These are phyloP conservation scores for Ensete ventricosum DNA, from an alignment of 176 grass and related monocot species.

Conservation along the genomic window DNA sequence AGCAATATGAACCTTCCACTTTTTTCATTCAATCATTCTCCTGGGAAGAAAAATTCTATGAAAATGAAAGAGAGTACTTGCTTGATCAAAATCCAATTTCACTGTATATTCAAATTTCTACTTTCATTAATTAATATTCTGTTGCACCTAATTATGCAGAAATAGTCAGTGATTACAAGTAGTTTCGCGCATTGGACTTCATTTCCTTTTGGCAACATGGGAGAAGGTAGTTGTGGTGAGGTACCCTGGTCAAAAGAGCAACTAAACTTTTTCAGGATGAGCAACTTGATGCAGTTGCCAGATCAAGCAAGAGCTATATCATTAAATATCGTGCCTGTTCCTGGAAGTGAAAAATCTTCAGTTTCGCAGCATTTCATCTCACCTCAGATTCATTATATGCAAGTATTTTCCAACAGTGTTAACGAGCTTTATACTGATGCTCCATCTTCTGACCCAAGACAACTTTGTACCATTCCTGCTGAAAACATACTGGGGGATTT, in stretches of 20 bases:
- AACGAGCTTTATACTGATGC: neutral
- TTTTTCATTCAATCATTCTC: neutral
- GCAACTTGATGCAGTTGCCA: neutral
- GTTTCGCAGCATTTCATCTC: neutral
- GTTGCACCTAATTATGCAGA: neutral
- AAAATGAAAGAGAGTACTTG: no score
- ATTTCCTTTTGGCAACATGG: neutral
- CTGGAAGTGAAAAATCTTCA: neutral
- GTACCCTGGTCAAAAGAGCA: neutral
- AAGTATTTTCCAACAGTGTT: neutral
- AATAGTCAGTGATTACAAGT: neutral
- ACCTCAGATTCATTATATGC: slow-evolving; percentile 1
- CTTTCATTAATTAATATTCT: neutral
- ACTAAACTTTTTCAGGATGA: neutral
- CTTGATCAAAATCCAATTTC: no score
- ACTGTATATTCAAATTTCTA: neutral
- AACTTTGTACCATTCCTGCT: neutral
- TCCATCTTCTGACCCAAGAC: neutral
- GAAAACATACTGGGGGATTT: neutral
- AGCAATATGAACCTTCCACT: neutral
- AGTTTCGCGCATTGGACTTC: no score
- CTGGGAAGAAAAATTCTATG: neutral
- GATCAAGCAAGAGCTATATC: neutral
- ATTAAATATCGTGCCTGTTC: neutral
- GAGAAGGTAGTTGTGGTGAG: neutral